Evolutionary conservation across 1,284 basidiomycete genomes (phyloP), one percentile per base, ranked within the genome.

Genomic region (Moesziomyces antarcticus): DNA sequence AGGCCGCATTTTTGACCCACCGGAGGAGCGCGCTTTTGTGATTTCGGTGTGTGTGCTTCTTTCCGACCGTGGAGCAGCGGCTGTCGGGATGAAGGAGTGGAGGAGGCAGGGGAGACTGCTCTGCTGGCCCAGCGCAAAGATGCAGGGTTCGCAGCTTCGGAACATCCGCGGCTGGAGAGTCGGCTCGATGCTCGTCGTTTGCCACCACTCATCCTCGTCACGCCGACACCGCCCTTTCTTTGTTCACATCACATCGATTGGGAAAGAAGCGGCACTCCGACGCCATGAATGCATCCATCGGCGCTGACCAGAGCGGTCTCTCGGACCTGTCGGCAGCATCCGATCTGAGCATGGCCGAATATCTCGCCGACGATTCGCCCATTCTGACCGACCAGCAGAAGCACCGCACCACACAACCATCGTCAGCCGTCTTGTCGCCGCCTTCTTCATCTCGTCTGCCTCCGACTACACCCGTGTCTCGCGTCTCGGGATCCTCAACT

Each of bases 291-390:
- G 50, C 49, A n/a, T 59, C 67, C 21, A 50, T 53, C 1, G 43
- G 40, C 11, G 68, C 57, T 24, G 69, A 72, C 27, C 58, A 72
- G 51, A 66, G 40, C 55, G 63, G 59, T 14, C 42, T 72, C 16
- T 72, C 69, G 3, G 69, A 72, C 41, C 63, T 72, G 5, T 72
- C 69, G 1, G 52, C 55, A 20, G 63, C 60, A 41, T 70, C 67
- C 41, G 56, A 56, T 21, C 6, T 40, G 50, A 37, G 22, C 52
- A 46, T 55, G 22, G 55, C 21, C 5, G 58, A 46, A 16, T 55
- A 68, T 18, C 48, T 58, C 10, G 40, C 40, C 9, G 46, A 37
- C 18, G 14, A 41, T 8, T 56, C 65, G 18, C 64, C 55, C 9
- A 16, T 37, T 11, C n/a, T n/a, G 27, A 24, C 20, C 37, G 40